Base-by-base conservation (phyloP, 768 basidiomycete genomes). In the Tulasnella sp. region DNA sequence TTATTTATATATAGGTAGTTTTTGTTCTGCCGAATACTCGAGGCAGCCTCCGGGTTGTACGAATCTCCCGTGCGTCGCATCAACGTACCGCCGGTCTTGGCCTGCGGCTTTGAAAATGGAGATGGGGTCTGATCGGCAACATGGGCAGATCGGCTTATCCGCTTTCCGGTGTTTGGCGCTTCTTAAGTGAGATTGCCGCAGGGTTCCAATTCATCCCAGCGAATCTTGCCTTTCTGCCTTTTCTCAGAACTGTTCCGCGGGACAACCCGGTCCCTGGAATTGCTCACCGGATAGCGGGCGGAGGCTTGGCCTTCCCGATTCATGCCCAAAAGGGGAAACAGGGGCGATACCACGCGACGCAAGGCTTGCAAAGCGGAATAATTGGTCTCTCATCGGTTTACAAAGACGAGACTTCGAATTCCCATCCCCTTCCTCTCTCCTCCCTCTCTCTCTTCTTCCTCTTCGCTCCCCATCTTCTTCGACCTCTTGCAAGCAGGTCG, bases 161-260 rank as follows among this genome's bases (percentile, higher is more conserved):
- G 54, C 7, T 54, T 54, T 54, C 54, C 54, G 54, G 54, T 22
- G 54, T 54, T 54, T 54, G 46, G 46, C 18, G 14, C 46, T 46
- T 46, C 46, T 14, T 28, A n/a, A 37, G 24, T 11, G 64, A 69
- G 31, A 69, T 37, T 37, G 8, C 64, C 64, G 64, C 31, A 8
- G 7, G 46, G 64, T 37, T 69, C 64, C 18, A 18, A 37, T 69
- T 69, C 6, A 28, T 69, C 64, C 31, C 5, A 12, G 28, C 31
- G 34, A 69, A 28, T 69, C 64, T 69, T 69, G 64, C 64, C 64
- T 69, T 69, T 69, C 64, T 69, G 64, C 64, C 64, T 69, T 69
- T 69, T 69, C 64, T 37, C 4, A 69, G 64, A 69, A 8, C 34
- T 6, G 31, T 12, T 37, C 9, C 0, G 9, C 64, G 64, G 31